Evolutionary conservation across 2,329 filamentous ascomycete species (phyloP), one percentile per base, ranked within the genome.

Genomic region (Penicillium sp.): DNA sequence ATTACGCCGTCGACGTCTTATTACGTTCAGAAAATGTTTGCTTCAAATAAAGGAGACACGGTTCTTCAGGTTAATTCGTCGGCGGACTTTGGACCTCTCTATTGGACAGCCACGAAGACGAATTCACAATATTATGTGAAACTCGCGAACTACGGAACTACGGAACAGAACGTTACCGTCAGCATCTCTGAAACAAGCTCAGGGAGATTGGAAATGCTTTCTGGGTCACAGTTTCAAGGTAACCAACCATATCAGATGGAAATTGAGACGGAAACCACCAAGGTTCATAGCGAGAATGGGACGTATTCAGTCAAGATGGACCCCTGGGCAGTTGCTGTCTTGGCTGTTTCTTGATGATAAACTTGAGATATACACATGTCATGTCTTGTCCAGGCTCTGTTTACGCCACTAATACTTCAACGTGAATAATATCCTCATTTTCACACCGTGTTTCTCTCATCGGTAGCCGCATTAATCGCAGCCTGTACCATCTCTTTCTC

Each of bases 21-120:
- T 58, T 75, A 69, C 46, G 68, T 74, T 2, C 71, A 75, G 46
- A 62, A 71, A 57, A 66, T 76, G 64, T 75, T 76, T 53, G 67
- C 71, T 2, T 63, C 62, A 1, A 70, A 72, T 50, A 69, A 68
- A 13, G 73, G 73, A 2, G 49, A 61, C 11, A 70, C 65, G 1
- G 69, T 70, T 11, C 64, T 75, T 5, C 69, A 69, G 1, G 67
- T 73, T 1, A 57, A 66, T 3, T 67, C 71, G 3, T 63, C 66
- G 0, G 26, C 61, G 0, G 60, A 50, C 4, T 73, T 73, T 45
- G 69, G 70, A 0, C 70, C 70, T 2, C 35, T 76, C 13, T 76
- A 73, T 55, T 75, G 74, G 73, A 69, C 69, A 0, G 70, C 71
- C 1, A 67, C 69, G 16, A 67, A 58, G 25, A 63, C 53, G 8